phyloP scores from a whole-genome alignment of 2,329 filamentous ascomycete species.

The Aspergillus versicolor region DNA sequence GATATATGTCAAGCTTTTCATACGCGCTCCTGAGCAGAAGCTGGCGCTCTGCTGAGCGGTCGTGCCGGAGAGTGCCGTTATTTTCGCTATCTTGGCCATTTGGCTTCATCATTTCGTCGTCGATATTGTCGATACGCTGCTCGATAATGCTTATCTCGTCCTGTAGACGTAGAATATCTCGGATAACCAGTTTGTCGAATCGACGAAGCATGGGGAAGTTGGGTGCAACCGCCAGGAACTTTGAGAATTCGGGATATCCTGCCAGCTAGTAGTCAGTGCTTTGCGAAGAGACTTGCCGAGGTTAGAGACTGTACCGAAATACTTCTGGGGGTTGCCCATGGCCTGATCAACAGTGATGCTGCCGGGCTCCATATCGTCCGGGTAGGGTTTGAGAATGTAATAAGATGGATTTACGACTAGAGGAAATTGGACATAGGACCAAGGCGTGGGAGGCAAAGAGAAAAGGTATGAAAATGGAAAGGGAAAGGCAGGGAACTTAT shows the following conservation, averaged over 20 bases:
- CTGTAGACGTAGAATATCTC: neutral
- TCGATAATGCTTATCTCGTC: neutral
- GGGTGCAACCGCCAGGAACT: neutral
- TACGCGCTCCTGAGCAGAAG: neutral
- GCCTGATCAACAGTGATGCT: too few species aligned
- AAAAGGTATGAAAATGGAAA: too few species aligned
- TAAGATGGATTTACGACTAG: too few species aligned
- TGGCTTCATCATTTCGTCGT: neutral
- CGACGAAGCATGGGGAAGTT: neutral
- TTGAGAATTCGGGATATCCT: neutral
- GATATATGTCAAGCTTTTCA: neutral
- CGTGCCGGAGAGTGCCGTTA: neutral
- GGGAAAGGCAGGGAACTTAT: too few species aligned
- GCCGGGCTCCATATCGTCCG: too few species aligned
- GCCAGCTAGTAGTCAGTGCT: too few species aligned
- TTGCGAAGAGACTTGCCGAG: too few species aligned
- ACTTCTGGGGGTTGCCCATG: too few species aligned
- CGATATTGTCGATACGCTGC: neutral
- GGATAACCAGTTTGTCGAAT: neutral
- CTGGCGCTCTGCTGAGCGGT: neutral
- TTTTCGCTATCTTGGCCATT: neutral
- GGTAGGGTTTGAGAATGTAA: too few species aligned
- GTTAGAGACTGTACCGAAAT: too few species aligned
- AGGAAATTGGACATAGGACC: too few species aligned
- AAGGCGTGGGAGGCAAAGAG: too few species aligned